Conservation (phyloP, 2,329 filamentous ascomycete species). For the Apiospora pterosperma region DNA sequence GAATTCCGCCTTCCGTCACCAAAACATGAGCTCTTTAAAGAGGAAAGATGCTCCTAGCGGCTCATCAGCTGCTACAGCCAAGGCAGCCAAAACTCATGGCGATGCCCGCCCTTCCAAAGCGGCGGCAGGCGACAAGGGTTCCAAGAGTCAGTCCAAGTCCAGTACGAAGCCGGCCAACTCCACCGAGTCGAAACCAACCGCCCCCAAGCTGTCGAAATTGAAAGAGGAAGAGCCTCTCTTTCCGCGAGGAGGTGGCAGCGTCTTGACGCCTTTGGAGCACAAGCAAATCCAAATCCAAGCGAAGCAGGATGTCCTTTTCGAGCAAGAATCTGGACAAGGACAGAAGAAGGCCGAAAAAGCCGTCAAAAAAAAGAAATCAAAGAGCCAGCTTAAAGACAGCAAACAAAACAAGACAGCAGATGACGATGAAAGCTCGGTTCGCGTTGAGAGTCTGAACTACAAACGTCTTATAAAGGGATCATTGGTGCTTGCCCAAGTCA, state of each 20-base stretch:
- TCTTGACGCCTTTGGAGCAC: conserved; percentile 89
- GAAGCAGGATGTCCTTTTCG: conserved; percentile 85
- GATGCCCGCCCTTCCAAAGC: conserved; percentile 47
- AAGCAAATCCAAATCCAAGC: conserved; percentile 96
- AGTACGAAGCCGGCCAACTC: conserved; percentile 19
- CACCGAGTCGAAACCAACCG: conserved; percentile 22
- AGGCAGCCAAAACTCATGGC: conserved; percentile 43
- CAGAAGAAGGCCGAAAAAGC: conserved; percentile 39
- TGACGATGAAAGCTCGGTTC: conserved; percentile 56
- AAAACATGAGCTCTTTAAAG: conserved; percentile 53
- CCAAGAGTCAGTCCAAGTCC: conserved; percentile 29
- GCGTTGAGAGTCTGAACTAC: conserved; percentile 83
- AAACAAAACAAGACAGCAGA: conserved; percentile 47
- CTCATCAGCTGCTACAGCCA: conserved; percentile 38
- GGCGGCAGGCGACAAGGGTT: conserved; percentile 34
- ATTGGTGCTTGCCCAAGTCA: conserved; percentile 82
- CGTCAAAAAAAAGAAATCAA: conserved; percentile 55
- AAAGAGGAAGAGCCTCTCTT: conserved; percentile 87
- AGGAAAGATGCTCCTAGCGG: conserved; percentile 55
- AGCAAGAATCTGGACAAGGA: conserved; percentile 63
- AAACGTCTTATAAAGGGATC: conserved; percentile 87
- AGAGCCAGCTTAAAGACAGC: conserved; percentile 47
- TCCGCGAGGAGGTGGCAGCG: conserved; percentile 84
- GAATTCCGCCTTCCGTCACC: background rate
- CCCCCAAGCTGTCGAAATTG: conserved; percentile 40